Conservation (phyloP, 2,329 filamentous ascomycete species). For the Geosmithia morbida region DNA sequence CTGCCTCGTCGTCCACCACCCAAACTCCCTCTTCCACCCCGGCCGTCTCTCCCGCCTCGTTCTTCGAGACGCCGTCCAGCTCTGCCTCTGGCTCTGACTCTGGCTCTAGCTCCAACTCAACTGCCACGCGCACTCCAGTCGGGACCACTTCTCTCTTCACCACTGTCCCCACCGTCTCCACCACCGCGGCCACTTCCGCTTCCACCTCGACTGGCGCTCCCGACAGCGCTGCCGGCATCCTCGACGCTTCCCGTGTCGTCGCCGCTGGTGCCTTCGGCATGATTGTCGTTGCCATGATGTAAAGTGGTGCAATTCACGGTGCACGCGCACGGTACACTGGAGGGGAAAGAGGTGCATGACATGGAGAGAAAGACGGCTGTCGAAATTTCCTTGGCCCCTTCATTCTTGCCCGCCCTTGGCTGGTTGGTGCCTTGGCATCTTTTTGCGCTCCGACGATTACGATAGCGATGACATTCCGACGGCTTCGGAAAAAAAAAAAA, state of each 20-base stretch:
- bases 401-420: neutral
- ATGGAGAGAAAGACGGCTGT: too few species aligned
- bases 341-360: neutral
- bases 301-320: conserved; percentile 11
- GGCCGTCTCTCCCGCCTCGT: too few species aligned
- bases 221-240: conserved; percentile 24
- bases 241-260: conserved; percentile 28
- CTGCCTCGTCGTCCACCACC: conserved; percentile 11
- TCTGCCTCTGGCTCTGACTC: neutral
- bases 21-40: conserved; percentile 8
- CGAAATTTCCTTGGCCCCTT: neutral
- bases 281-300: conserved; percentile 35
- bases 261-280: conserved; percentile 35
- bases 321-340: neutral
- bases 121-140: conserved; percentile 4
- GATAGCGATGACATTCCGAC: conserved; percentile 1
- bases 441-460: neutral
- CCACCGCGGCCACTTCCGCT: neutral
- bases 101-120: conserved; percentile 1
- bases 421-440: neutral
- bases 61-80: too few species aligned
- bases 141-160: conserved; percentile 9
- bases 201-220: conserved; percentile 15
- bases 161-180: conserved; percentile 12
- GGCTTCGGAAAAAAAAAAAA: neutral